These are phyloP conservation scores for Apiospora arundinis DNA, from an alignment of 2,329 filamentous ascomycete genomes.

Conservation along the genomic window DNA sequence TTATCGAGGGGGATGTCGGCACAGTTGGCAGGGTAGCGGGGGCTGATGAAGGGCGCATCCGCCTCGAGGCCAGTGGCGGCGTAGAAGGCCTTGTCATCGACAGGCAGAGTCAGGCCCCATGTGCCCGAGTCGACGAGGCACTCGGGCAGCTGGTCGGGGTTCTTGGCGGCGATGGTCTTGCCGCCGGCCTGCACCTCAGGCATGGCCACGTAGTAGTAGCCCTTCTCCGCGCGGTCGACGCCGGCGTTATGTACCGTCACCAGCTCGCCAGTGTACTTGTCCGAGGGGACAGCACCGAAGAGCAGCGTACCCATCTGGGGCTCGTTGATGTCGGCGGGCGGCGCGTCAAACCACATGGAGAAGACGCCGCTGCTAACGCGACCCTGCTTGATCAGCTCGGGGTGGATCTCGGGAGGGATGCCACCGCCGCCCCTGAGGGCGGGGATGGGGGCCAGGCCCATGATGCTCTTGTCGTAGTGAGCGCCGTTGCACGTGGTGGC, in stretches of 20 bases:
- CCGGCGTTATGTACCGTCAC: conserved; percentile 18
- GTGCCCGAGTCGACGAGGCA: conserved; percentile 25
- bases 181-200: conserved; percentile 17
- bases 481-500: background rate
- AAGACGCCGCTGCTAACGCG: conserved; percentile 11
- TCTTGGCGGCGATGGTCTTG: background rate
- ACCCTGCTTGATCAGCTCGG: conserved; percentile 4
- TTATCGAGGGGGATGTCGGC: conserved; percentile 20
- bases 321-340: conserved; percentile 21
- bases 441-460: conserved; percentile 20
- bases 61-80: conserved; percentile 19
- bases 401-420: background rate
- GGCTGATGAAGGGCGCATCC: background rate
- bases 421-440: background rate
- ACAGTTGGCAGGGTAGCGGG: conserved; percentile 18
- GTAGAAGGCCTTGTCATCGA: background rate
- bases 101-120: conserved; percentile 13
- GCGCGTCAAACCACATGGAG: conserved; percentile 23
- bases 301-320: conserved; percentile 22
- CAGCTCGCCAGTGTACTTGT: conserved; percentile 15
- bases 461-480: conserved; percentile 24
- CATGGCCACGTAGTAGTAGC: conserved; percentile 23
- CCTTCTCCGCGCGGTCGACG: background rate
- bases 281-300: conserved; percentile 8
- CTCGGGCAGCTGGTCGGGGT: background rate